Conservation (phyloP, 2,329 filamentous ascomycete genomes). For the Scortechinia acanthostroma region DNA sequence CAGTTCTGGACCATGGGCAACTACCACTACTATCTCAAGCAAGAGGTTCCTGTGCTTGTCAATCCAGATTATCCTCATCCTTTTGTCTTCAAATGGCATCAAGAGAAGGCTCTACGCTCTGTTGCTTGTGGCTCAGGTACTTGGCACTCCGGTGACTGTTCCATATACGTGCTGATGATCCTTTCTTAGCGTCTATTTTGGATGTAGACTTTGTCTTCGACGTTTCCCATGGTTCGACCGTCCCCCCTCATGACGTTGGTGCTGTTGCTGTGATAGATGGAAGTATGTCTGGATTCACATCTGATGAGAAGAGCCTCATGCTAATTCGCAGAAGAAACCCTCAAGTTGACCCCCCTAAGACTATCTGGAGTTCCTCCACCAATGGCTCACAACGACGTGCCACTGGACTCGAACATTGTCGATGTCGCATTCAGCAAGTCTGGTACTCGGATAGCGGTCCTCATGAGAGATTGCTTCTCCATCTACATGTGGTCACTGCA, state of each 20-base stretch:
- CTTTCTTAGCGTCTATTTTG: conserved; percentile 15
- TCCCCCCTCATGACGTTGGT: conserved; percentile 70
- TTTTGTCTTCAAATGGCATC: conserved; percentile 59
- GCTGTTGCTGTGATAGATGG: conserved; percentile 82
- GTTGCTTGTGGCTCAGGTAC: conserved; percentile 42
- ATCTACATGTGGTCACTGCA: conserved; percentile 65
- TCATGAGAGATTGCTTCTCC: conserved; percentile 61
- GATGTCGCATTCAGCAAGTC: conserved; percentile 70
- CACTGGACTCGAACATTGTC: conserved; percentile 51
- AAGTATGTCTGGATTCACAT: conserved; percentile 20
- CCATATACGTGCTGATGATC: conserved; percentile 1
- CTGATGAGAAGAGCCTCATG: conserved; percentile 16
- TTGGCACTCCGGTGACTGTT: conserved; percentile 5
- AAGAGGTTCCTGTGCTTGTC: conserved; percentile 56
- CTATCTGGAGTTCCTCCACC: conserved; percentile 83
- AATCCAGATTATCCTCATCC: conserved; percentile 20
- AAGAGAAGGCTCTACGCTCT: conserved; percentile 72
- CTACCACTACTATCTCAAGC: conserved; percentile 97
- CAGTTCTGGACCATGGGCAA: conserved; percentile 97
- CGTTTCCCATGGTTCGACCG: conserved; percentile 61
- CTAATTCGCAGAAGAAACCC: conserved; percentile 18
- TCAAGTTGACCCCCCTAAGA: conserved; percentile 82
- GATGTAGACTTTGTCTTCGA: conserved; percentile 61
- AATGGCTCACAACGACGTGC: conserved; percentile 76
- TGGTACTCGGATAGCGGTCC: conserved; percentile 61